Base-by-base conservation (phyloP, 257 asterid species). In the Salvia miltiorrhiza region DNA sequence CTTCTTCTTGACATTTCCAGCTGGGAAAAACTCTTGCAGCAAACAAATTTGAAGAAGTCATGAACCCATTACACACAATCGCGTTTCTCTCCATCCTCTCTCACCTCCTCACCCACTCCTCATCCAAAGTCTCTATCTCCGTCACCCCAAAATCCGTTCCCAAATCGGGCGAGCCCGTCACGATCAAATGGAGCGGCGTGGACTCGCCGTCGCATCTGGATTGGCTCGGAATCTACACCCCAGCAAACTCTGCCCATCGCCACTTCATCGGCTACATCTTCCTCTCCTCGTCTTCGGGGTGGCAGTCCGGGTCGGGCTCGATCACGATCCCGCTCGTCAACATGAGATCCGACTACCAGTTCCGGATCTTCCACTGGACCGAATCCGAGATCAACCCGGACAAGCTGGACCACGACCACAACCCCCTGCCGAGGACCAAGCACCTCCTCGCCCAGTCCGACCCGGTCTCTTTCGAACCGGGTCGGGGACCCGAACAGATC, bases 221-320 rank as follows among this genome's bases (percentile, higher is more conserved):
- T 48, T 93, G 92, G 93, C 81, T 93, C 67, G 97, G 96, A 4
- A 88, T 93, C 44, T 93, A 88, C 78, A 83, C 97, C 0, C 97
- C 99, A 1, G 65, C 89, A 9, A 79, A 71, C 30, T 90, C 96
- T 28, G 44, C 89, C 48, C 71, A 83, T 82, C 47, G 12, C 35
- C 21, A 90, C 78, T 93, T 84, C 78, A 87, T 93, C 60, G 96
- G 97, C 2, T 93, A 93, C 59, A 28, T 81, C 30, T 86, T 90
- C 84, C 92, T 93, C 23, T 87, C 95, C 0, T 76, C 91, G 19
- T 49, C 87, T 9, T 81, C 96, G 62, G 84, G 61, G 9, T 90
- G 95, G 94, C 20, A 81, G 61, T 84, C 96, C 49, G 99, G 97
- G 65, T 88, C 94, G 60, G 99, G 99, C 3, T 80, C 91, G 2